phyloP scores from a whole-genome alignment of 805 yeast genomes.

The Yarrowia osloensis region DNA sequence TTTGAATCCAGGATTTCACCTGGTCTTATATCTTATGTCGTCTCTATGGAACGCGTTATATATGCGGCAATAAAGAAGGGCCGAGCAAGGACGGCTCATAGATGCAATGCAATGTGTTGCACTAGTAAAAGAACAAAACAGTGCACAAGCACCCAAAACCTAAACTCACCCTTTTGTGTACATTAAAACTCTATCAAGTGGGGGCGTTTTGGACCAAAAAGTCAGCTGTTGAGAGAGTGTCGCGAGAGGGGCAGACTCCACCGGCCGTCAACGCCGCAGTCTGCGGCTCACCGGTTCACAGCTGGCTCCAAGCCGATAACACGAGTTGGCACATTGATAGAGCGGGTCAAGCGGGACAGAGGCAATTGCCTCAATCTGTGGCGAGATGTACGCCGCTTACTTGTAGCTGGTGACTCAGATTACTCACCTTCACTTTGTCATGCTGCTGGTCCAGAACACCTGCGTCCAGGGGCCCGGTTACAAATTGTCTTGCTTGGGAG shows the following conservation, averaged over 20 bases:
- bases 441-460: neutral
- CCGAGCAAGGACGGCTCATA: conserved; percentile 29
- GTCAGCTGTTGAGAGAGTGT: conserved; percentile 22
- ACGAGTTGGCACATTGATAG: neutral
- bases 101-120: conserved; percentile 21
- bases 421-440: neutral
- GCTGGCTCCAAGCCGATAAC: neutral
- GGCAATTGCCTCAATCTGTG: neutral
- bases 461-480: neutral
- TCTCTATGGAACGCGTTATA: conserved; percentile 15
- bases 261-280: neutral
- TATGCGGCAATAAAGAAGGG: conserved; percentile 27
- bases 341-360: neutral
- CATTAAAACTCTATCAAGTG: conserved; percentile 11
- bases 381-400: conserved; percentile 4
- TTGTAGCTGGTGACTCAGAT: neutral
- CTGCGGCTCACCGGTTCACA: conserved; percentile 6
- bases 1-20: neutral
- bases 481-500: neutral
- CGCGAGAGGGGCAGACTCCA: neutral
- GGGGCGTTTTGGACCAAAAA: conserved; percentile 13
- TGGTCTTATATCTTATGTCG: conserved; percentile 14
- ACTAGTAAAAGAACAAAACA: neutral
- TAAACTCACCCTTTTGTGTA: neutral
- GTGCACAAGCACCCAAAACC: neutral